Evolutionary conservation across 495 filamentous ascomycete species (phyloP).

Genomic region (Talaromyces liani): DNA sequence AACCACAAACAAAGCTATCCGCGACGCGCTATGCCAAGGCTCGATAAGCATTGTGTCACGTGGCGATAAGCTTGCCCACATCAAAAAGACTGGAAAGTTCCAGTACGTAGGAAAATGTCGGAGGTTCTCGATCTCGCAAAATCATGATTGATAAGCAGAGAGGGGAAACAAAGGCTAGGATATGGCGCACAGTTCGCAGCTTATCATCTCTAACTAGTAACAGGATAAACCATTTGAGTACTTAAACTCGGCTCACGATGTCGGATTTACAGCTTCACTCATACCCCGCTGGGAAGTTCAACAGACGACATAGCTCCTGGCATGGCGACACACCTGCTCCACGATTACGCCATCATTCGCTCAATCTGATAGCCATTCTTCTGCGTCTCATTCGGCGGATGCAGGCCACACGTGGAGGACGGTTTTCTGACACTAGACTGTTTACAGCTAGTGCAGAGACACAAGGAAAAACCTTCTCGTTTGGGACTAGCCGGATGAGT

Average conservation of each 20-base stretch:
- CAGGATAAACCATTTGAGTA: too few species aligned
- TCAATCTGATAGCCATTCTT: background rate
- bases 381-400: background rate
- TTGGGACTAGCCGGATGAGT: background rate
- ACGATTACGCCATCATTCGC: background rate
- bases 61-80: conserved; percentile 14
- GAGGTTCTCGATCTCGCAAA: background rate
- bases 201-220: background rate
- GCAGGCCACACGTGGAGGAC: background rate
- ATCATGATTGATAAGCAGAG: background rate
- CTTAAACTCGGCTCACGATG: too few species aligned
- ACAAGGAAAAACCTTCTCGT: background rate
- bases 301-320: background rate
- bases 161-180: background rate
- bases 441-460: background rate
- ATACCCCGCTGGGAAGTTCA: background rate
- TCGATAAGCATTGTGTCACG: conserved; percentile 11
- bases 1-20: background rate
- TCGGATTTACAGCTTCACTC: background rate
- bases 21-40: background rate
- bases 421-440: background rate
- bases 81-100: background rate
- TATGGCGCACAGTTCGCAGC: background rate
- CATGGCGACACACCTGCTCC: background rate
- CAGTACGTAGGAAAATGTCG: background rate